Conservation (phyloP, 495 filamentous ascomycete genomes). For the Tuber brumale region DNA sequence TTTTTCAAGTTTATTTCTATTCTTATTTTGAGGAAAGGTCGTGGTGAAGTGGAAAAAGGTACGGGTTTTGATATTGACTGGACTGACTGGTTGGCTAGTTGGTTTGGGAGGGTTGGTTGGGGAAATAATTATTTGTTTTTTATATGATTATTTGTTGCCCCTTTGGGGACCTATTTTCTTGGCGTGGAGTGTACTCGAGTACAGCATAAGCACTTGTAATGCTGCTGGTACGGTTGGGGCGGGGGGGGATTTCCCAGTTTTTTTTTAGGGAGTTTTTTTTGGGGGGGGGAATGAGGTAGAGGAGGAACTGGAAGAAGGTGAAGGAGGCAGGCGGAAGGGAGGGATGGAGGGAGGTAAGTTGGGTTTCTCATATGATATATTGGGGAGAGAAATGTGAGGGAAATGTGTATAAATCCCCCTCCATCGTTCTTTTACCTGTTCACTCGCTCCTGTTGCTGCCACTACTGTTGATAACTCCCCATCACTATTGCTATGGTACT, state of each 20-base stretch:
- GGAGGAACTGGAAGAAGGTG: neutral
- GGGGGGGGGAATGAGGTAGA: neutral
- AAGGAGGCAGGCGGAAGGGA: neutral
- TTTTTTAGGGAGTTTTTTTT: neutral
- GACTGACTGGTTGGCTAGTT: neutral
- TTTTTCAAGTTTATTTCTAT: neutral
- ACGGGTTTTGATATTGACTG: slow-evolving; percentile 3
- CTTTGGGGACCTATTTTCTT: neutral
- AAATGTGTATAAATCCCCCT: slow-evolving; percentile 6
- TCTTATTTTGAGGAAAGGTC: neutral
- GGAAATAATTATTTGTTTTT: neutral
- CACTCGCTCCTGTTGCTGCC: neutral
- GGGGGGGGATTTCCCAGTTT: neutral
- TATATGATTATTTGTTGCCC: neutral
- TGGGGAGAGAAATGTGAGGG: slow-evolving; percentile 2
- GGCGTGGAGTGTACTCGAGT: neutral
- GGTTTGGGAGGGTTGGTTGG: neutral
- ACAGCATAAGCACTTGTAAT: neutral
- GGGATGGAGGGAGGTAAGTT: neutral
- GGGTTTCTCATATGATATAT: neutral
- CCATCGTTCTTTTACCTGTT: slow-evolving; percentile 2
- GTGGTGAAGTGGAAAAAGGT: slow-evolving; percentile 1
- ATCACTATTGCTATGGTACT: neutral
- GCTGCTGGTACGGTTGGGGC: neutral
- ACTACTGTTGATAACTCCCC: neutral